phyloP scores from a whole-genome alignment of 441 rosid genomes.

The Breynia disticha region DNA sequence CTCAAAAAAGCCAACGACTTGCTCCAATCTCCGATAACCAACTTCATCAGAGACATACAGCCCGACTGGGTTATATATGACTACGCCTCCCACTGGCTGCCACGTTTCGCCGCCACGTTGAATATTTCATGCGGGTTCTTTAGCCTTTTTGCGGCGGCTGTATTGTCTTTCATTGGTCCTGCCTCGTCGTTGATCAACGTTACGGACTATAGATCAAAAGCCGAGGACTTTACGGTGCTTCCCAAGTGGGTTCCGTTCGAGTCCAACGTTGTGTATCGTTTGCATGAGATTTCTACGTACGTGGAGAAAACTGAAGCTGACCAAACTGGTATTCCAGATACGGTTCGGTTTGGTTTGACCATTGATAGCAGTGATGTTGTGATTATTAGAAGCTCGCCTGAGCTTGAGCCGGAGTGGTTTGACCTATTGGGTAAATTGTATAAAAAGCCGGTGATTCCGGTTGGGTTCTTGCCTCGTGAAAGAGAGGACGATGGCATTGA shows the following conservation, averaged over 20 bases:
- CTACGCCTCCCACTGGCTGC: conserved; percentile 37
- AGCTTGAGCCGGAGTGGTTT: conserved; percentile 59
- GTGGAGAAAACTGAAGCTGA: conserved; percentile 40
- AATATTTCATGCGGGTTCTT: conserved; percentile 23
- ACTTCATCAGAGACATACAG: conserved; percentile 14
- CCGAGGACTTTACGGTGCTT: conserved; percentile 49
- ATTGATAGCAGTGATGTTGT: conserved; percentile 32
- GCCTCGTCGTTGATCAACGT: conserved; percentile 6
- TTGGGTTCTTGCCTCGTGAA: conserved; percentile 50
- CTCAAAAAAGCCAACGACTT: conserved; percentile 30
- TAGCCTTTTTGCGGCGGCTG: conserved; percentile 27
- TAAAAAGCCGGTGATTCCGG: conserved; percentile 36
- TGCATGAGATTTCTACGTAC: conserved; percentile 39
- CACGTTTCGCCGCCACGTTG: conserved; percentile 16
- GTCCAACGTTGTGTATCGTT: conserved; percentile 31
- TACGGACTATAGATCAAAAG: conserved; percentile 7
- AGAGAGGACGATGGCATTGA: conserved; percentile 13
- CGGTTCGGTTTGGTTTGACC: conserved; percentile 36
- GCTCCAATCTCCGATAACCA: conserved; percentile 15
- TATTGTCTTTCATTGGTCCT: conserved; percentile 23
- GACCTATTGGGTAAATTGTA: conserved; percentile 26
- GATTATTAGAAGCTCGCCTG: conserved; percentile 37
- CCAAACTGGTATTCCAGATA: conserved; percentile 30
- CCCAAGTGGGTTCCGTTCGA: conserved; percentile 58
- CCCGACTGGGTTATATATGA: conserved; percentile 37